phyloP scores from a whole-genome alignment of 1,284 basidiomycete species.

The Malassezia dermatis region DNA sequence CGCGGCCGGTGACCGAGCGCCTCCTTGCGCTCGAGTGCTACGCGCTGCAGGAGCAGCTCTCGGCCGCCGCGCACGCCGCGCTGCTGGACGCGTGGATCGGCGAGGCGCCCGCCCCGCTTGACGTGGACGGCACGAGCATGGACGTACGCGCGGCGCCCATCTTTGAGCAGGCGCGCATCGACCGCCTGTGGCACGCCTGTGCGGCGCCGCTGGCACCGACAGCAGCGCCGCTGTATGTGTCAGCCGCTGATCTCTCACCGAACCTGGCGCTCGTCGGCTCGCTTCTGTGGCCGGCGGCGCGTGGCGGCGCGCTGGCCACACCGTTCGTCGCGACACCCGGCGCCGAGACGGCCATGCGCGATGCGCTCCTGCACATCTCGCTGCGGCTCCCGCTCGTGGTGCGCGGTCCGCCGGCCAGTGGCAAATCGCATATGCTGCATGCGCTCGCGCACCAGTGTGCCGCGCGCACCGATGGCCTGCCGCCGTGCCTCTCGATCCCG shows the following conservation, averaged over 20 bases:
- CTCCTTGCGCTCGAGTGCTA: conserved; percentile 29
- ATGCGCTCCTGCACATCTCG: conserved; percentile 60
- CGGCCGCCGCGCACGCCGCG: conserved; percentile 19
- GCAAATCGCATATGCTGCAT: conserved; percentile 72
- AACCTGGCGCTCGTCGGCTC: neutral
- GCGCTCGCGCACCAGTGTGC: conserved; percentile 54
- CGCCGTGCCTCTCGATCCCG: conserved; percentile 70
- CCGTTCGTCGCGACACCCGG: conserved; percentile 58
- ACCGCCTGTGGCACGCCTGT: conserved; percentile 4
- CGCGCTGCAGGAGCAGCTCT: conserved; percentile 21
- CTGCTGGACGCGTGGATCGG: conserved; percentile 22
- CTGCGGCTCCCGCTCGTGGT: conserved; percentile 69
- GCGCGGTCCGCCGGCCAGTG: conserved; percentile 76
- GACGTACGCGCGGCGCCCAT: conserved; percentile 11
- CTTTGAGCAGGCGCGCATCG: conserved; percentile 4
- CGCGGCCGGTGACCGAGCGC: conserved; percentile 9
- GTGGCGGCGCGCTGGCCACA: neutral
- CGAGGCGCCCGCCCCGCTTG: conserved; percentile 2
- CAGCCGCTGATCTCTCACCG: neutral
- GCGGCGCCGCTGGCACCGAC: neutral
- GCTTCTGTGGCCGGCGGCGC: neutral
- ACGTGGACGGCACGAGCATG: neutral
- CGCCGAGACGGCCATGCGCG: conserved; percentile 56
- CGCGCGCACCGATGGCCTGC: conserved; percentile 20
- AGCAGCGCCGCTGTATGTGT: neutral